These are phyloP conservation scores for Phytophthora crassamura DNA, from an alignment of 352 stramenopile species.

Conservation along the genomic window DNA sequence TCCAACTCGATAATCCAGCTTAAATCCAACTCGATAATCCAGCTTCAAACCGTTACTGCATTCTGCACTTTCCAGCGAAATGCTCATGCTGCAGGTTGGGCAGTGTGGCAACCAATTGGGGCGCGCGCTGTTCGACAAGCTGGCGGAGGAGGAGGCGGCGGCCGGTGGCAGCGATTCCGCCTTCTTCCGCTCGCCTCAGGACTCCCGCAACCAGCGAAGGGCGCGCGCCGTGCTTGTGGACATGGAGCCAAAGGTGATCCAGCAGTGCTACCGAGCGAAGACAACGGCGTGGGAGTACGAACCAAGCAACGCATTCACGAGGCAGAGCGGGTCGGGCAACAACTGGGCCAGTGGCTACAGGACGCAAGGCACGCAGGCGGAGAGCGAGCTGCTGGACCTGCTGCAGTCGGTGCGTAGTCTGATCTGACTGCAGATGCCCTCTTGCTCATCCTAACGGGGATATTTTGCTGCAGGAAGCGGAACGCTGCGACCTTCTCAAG, in stretches of 20 bases:
- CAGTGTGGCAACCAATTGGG: conserved; percentile 85
- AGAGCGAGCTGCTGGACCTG: conserved; percentile 57
- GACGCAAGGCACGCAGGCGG: conserved; percentile 50
- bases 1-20: too few relatives aligned
- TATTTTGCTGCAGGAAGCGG: conserved; percentile 52
- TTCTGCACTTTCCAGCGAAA: conserved; percentile 30
- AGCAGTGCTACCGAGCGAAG: conserved; percentile 46
- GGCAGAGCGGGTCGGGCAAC: conserved; percentile 78
- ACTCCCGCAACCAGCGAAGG: conserved; percentile 12
- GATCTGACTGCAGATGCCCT: not conserved
- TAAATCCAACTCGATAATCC: conserved; percentile 16
- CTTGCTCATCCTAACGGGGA: not conserved
- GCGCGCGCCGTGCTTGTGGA: conserved; percentile 82
- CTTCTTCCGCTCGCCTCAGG: conserved; percentile 45
- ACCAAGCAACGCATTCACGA: conserved; percentile 49
- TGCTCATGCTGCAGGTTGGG: conserved; percentile 79
- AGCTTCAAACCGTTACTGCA: conserved; percentile 5
- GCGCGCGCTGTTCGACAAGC: conserved; percentile 63
- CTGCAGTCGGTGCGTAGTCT: conserved; percentile 47
- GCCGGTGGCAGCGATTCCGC: not conserved
- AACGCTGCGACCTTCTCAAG: conserved; percentile 72
- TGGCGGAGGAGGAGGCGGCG: conserved; percentile 45
- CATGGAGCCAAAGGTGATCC: conserved; percentile 85
- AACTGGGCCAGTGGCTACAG: conserved; percentile 83
- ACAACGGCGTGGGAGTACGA: conserved; percentile 57